Conservation (phyloP, 192 early-diverging fungal species). For the Geosiphon pyriformis region DNA sequence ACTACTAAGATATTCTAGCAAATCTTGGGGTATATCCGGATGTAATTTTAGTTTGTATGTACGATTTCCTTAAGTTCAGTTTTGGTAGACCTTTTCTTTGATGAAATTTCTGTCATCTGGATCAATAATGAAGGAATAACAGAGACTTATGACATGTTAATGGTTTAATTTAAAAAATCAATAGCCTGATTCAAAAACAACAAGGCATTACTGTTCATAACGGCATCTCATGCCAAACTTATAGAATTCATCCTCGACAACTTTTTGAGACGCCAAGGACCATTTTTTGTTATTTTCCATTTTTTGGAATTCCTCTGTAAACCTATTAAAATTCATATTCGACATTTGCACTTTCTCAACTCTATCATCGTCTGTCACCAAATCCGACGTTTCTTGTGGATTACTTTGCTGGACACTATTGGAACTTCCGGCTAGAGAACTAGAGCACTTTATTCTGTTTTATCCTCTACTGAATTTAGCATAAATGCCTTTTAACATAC, state of each 20-base stretch:
- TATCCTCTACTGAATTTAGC: background rate
- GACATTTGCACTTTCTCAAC: constrained; percentile 8
- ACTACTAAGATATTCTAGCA: constrained; percentile 28
- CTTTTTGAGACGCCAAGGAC: constrained; percentile 24
- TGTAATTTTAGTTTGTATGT: constrained; percentile 19
- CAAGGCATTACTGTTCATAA: constrained; percentile 27
- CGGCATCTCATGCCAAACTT: constrained; percentile 24
- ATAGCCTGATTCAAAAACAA: constrained; percentile 25
- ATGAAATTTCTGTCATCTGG: constrained; percentile 24
- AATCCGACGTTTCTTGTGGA: background rate
- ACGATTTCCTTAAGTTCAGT: constrained; percentile 26
- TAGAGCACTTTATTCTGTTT: constrained; percentile 18
- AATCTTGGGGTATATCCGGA: constrained; percentile 23
- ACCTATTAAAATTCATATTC: constrained; percentile 10
- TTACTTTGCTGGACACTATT: constrained; percentile 7
- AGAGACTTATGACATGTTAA: constrained; percentile 24
- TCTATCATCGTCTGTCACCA: constrained; percentile 17
- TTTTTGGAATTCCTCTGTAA: constrained; percentile 22
- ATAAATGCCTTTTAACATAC: background rate
- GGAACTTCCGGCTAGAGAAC: constrained; percentile 8
- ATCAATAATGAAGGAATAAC: constrained; percentile 24
- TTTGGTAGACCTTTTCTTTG: constrained; percentile 14
- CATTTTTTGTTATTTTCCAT: constrained; percentile 25
- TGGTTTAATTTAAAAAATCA: constrained; percentile 2
- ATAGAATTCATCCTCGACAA: constrained; percentile 29